Base-by-base conservation (phyloP, 331 rosid species). In the Prunus yedoensis region DNA sequence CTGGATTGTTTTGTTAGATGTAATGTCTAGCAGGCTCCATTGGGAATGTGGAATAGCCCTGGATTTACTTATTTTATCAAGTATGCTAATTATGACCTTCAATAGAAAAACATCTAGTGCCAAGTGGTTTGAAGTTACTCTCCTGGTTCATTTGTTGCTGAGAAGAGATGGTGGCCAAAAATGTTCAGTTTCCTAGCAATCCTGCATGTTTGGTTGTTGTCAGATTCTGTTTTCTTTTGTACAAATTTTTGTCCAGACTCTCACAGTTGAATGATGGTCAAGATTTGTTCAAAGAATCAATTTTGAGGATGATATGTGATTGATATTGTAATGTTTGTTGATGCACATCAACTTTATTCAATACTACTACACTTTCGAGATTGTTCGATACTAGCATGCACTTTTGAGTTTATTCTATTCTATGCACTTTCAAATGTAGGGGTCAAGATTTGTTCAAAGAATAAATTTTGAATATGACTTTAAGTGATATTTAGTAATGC, bases 191-290 rank as follows among this genome's bases (percentile, higher is more conserved):
- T 47, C 27, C 16, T n/a, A 50, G 47, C 56, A 6, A 38, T 38
- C 43, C 43, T 6, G 9, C 18, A 43, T 38, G n/a, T 63, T 43
- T 53, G 63, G 20, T 60, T 56, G 41, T 60, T 35, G 60, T 74
- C 17, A 68, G 68, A 74, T 70, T 72, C 57, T 63, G 66, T 52
- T 25, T 63, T 79, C 57, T 61, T 23, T 46, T 67, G 10, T 57
- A 4, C 15, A 23, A 10, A 11, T 20, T 21, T 14, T 52, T 71
- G 15, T 71, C 66, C 25, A 25, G 43, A 58, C 27, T 73, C 56
- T 58, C 12, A 10, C 43, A 41, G 17, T 23, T 27, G 2, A 43
- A 8, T 21, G 25, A 57, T 9, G 15, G 76, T 71, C 25, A 4
- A 56, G 54, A 23, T 71, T 50, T 70, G 16, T 57, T 72, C 16